Conservation (phyloP, 2,329 filamentous ascomycete genomes). For the Colletotrichum tropicale region DNA sequence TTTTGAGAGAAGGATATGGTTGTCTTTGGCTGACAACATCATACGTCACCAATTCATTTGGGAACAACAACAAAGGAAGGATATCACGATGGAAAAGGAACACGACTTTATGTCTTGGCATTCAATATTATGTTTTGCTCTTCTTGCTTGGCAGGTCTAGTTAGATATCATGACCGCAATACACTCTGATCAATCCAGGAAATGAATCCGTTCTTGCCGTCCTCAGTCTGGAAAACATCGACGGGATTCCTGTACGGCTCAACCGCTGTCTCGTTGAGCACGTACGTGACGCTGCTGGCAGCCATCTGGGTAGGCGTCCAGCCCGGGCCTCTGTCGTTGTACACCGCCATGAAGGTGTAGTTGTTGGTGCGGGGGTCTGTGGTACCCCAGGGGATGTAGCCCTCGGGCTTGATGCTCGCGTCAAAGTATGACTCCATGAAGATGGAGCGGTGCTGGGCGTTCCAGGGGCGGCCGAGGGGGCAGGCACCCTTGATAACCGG, state of each 20-base stretch:
- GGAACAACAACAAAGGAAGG: background rate
- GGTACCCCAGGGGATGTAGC: slow-evolving; percentile 59
- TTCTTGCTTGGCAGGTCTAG: background rate
- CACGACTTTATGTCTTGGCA: background rate
- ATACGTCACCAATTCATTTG: background rate
- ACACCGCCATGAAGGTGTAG: slow-evolving; percentile 62
- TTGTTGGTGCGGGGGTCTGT: slow-evolving; percentile 43
- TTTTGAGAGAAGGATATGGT: background rate
- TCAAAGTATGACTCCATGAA: slow-evolving; percentile 62
- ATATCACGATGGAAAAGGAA: background rate
- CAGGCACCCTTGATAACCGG: slow-evolving; percentile 46
- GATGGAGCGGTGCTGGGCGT: slow-evolving; percentile 59
- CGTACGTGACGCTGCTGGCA: slow-evolving; percentile 42
- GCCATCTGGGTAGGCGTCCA: slow-evolving; percentile 53
- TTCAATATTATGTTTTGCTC: background rate
- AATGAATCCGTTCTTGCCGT: slow-evolving; percentile 5
- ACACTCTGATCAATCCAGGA: slow-evolving; percentile 21
- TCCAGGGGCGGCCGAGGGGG: slow-evolving; percentile 68
- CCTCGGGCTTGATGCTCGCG: slow-evolving; percentile 52
- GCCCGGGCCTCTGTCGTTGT: slow-evolving; percentile 54
- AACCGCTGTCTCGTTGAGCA: slow-evolving; percentile 43
- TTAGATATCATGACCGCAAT: background rate
- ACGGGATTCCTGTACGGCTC: slow-evolving; percentile 26
- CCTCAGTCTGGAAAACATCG: slow-evolving; percentile 13
- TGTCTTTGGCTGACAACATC: background rate